phyloP scores from a whole-genome alignment of 352 stramenopile genomes.

The Phytophthora pluvialis region DNA sequence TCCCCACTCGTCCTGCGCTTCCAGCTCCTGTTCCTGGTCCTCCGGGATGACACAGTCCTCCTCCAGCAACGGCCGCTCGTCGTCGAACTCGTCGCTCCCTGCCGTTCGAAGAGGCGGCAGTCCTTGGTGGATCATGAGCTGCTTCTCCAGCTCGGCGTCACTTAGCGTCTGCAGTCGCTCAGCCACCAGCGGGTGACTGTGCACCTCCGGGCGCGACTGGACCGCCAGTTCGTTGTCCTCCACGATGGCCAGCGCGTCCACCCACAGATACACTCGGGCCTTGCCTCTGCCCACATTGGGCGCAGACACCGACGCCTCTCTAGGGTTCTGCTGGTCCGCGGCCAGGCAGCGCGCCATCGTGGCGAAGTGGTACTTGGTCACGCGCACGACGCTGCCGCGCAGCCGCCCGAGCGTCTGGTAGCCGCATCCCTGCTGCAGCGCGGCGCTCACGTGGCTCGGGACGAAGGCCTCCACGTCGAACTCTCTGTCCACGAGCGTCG shows the following conservation, averaged over 20 bases:
- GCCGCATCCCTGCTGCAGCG: conserved; percentile 28
- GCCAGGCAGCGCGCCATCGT: conserved; percentile 46
- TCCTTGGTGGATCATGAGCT: conserved; percentile 56
- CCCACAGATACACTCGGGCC: conserved; percentile 47
- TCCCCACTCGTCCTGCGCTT: conserved; percentile 65
- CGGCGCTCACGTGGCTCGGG: conserved; percentile 24
- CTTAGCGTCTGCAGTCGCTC: conserved; percentile 34
- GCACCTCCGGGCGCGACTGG: conserved; percentile 38
- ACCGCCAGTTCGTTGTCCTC: conserved; percentile 59
- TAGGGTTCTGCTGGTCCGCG: conserved; percentile 10
- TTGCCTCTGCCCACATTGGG: conserved; percentile 6
- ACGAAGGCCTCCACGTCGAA: conserved; percentile 62
- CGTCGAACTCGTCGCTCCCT: conserved; percentile 36
- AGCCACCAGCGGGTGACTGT: conserved; percentile 35
- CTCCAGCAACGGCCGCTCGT: conserved; percentile 55
- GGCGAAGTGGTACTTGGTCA: conserved; percentile 72
- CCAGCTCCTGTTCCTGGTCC: conserved; percentile 61
- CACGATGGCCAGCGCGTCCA: conserved; percentile 57
- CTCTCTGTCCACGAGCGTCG: conserved; percentile 60
- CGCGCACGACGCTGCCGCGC: conserved; percentile 53
- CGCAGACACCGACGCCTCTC: conserved; percentile 29
- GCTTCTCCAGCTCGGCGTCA: conserved; percentile 45
- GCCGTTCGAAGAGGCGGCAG: conserved; percentile 16
- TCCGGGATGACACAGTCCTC: conserved; percentile 68
- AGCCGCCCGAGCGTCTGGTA: conserved; percentile 52